These are phyloP conservation scores for Parachaetomium inaequale DNA, from an alignment of 495 filamentous ascomycete genomes.

Conservation along the genomic window DNA sequence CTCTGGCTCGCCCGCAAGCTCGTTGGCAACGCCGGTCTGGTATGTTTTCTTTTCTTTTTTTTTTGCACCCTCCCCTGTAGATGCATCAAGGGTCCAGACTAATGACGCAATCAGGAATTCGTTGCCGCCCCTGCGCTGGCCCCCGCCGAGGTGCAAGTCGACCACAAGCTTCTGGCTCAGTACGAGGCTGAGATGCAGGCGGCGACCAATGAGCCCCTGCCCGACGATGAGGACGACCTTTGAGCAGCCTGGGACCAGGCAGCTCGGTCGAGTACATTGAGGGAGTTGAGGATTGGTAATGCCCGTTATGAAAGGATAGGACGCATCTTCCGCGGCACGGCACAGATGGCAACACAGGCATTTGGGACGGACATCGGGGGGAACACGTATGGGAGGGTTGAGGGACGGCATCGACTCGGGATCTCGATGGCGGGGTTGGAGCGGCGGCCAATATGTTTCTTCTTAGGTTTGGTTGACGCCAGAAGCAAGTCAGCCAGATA, in stretches of 20 bases:
- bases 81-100: neutral
- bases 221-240: conserved; percentile 78
- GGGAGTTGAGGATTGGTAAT: conserved; percentile 27
- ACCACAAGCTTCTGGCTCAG: conserved; percentile 71
- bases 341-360: conserved; percentile 26
- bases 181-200: conserved; percentile 86
- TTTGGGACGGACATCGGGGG: conserved; percentile 20
- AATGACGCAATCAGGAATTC: conserved; percentile 67
- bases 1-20: conserved; percentile 98
- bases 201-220: conserved; percentile 79
- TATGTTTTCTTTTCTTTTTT: too few species aligned
- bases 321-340: conserved; percentile 20
- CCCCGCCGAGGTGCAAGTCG: conserved; percentile 85
- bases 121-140: conserved; percentile 92
- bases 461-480: conserved; percentile 17
- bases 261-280: conserved; percentile 15
- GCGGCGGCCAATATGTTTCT: conserved; percentile 24
- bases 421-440: conserved; percentile 1
- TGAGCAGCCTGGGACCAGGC: conserved; percentile 34
- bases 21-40: conserved; percentile 86
- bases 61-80: neutral
- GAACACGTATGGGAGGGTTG: conserved; percentile 11
- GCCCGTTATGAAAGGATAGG: conserved; percentile 34
- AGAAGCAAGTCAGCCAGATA: conserved; percentile 19
- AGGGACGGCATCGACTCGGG: conserved; percentile 16